Conservation (phyloP, 257 asterid genomes). For the Cynanchum wilfordii region DNA sequence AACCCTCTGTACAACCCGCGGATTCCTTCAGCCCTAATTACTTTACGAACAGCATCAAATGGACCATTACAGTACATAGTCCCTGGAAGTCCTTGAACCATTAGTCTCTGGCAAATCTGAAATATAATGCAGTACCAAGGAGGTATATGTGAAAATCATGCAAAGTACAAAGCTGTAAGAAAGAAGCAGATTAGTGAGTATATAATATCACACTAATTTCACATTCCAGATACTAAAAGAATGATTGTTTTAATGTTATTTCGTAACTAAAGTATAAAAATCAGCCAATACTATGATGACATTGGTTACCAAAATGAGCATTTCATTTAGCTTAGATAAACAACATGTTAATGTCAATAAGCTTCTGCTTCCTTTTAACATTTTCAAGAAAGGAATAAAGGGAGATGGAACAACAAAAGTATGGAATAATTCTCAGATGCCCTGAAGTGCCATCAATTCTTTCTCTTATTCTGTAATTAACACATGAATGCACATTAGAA, state of each 20-base stretch:
- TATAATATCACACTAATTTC: not conserved
- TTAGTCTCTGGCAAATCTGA: slow-evolving; percentile 78
- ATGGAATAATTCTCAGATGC: not conserved
- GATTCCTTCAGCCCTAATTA: slow-evolving; percentile 60
- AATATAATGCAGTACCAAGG: not conserved
- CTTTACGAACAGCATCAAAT: slow-evolving; percentile 56
- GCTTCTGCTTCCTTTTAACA: not conserved
- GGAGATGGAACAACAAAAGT: not conserved
- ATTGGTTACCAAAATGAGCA: not conserved
- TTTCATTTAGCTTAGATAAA: not conserved
- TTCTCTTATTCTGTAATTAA: not conserved
- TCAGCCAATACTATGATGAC: not conserved
- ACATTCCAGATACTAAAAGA: not conserved
- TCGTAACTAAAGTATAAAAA: not conserved
- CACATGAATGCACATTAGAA: not conserved
- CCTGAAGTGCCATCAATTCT: not conserved
- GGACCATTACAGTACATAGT: slow-evolving; percentile 68
- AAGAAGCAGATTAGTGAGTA: not conserved
- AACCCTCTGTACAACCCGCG: slow-evolving; percentile 91
- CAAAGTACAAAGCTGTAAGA: not conserved
- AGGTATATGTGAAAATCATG: not conserved
- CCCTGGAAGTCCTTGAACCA: slow-evolving; percentile 97
- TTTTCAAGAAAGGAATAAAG: not conserved
- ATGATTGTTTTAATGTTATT: not conserved
- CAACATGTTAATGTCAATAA: not conserved